phyloP scores from a whole-genome alignment of 208 protist species.

The Acanthamoeba triangularis region DNA sequence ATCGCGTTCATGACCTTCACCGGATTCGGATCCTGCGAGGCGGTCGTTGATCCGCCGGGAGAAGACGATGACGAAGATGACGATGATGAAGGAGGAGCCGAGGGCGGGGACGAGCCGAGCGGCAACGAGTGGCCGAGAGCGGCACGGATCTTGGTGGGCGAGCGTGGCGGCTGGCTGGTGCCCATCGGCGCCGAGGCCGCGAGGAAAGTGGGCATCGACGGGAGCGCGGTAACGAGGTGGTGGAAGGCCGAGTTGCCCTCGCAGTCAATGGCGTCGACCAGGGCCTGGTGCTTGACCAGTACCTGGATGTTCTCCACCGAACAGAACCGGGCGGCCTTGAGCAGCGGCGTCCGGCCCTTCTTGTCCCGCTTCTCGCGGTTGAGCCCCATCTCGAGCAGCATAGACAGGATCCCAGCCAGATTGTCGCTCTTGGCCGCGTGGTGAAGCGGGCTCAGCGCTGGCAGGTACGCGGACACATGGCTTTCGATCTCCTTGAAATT shows the following conservation, averaged over 20 bases:
- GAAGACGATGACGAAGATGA: background rate
- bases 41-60: background rate
- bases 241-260: slow-evolving; percentile 36
- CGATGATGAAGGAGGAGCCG: background rate
- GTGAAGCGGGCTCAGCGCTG: background rate
- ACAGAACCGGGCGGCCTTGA: slow-evolving; percentile 23
- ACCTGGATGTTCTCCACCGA: slow-evolving; percentile 36
- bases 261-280: slow-evolving; percentile 16
- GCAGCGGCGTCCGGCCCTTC: slow-evolving; percentile 43
- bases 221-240: slow-evolving; percentile 7
- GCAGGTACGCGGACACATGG: slow-evolving; percentile 1
- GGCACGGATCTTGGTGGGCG: slow-evolving; percentile 11
- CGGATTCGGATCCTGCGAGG: background rate
- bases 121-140: background rate
- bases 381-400: slow-evolving; percentile 17
- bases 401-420: background rate
- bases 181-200: background rate
- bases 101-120: background rate
- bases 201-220: background rate
- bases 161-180: background rate
- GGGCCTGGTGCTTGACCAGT: background rate
- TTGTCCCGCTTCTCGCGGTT: slow-evolving; percentile 49
- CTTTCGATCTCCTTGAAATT: slow-evolving; percentile 39
- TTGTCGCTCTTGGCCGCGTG: slow-evolving; percentile 38
- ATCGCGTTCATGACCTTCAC: slow-evolving; percentile 12